Conservation (phyloP, 345 rosid genomes). For the Noccaea bulbosa region DNA sequence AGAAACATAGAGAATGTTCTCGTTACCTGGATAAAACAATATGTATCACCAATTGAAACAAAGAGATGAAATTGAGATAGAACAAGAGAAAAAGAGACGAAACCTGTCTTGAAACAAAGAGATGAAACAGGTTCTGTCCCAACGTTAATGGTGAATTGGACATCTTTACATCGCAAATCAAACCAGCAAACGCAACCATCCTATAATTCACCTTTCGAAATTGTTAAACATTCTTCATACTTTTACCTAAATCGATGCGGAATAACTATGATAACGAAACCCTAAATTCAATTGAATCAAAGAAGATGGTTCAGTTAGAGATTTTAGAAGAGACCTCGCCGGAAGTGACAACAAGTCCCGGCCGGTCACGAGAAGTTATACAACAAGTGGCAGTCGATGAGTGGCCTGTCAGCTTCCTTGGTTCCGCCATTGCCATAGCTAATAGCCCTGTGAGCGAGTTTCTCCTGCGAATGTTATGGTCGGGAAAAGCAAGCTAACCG, state of each 20-base stretch:
- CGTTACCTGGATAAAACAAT: constrained; percentile 57
- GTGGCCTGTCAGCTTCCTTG: constrained; percentile 83
- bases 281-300: constrained; percentile 20
- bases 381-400: constrained; percentile 74
- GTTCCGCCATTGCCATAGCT: constrained; percentile 47
- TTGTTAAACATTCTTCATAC: not conserved
- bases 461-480: constrained; percentile 16
- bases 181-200: constrained; percentile 95
- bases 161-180: constrained; percentile 92
- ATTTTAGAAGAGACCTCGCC: constrained; percentile 59
- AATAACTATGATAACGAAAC: not conserved
- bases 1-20: constrained; percentile 72
- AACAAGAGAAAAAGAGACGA: constrained; percentile 5
- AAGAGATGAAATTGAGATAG: constrained; percentile 8
- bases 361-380: constrained; percentile 71
- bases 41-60: not conserved
- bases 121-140: constrained; percentile 73
- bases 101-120: constrained; percentile 79
- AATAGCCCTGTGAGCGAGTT: not conserved
- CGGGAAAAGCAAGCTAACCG: not conserved
- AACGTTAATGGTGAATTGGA: constrained; percentile 61
- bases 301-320: not conserved
- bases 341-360: constrained; percentile 71
- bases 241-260: not conserved
- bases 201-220: constrained; percentile 39